Evolutionary conservation across 2,329 filamentous ascomycete genomes (phyloP), one percentile per base, ranked within the genome.

Genomic region (Meredithiella fracta): DNA sequence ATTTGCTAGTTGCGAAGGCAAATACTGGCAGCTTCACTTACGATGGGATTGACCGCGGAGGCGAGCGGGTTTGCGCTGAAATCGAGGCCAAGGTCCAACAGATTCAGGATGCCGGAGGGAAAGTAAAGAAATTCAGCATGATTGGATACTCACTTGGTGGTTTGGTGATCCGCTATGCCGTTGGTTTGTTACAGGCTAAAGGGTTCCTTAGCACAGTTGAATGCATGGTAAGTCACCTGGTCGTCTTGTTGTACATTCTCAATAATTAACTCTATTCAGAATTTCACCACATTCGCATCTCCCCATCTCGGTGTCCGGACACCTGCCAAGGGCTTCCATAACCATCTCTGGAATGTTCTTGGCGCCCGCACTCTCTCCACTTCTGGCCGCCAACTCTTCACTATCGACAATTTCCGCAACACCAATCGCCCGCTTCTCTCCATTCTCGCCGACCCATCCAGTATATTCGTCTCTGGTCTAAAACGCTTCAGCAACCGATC

Each of bases 71-170:
- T 6, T 82, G 79, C 61, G 69, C 74, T 59, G 81, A 85, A 69
- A 83, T 85, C 58, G 79, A 84, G 64, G 74, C 83, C 62, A 74
- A 82, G 62, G 65, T 85, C 56, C 73, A 75, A 56, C 65, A 67
- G 47, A 74, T 82, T 53, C 74, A 77, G 51, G 70, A 70, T 44
- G 71, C 74, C 26, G 90, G 88, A 22, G 79, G 83, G 61, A 76
- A 78, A 44, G 84, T 96, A 63, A 82, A 71, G 51, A 94, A 89
- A 69, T 73, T 97, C 60, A 95, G 89, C 66, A 73, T 97, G 42
- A 77, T 91, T 47, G 91, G 91, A 40, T 96, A 97, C 67, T 94
- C 88, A 0, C 74, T 96, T 1, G 91, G 91, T 49, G 91, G 91
- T 0, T 72, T 97, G 5, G 81, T 97, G 3, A 82, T 87, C 8